Evolutionary conservation across 2,329 filamentous ascomycete genomes (phyloP).

Genomic region (Pseudocercospora vitis): DNA sequence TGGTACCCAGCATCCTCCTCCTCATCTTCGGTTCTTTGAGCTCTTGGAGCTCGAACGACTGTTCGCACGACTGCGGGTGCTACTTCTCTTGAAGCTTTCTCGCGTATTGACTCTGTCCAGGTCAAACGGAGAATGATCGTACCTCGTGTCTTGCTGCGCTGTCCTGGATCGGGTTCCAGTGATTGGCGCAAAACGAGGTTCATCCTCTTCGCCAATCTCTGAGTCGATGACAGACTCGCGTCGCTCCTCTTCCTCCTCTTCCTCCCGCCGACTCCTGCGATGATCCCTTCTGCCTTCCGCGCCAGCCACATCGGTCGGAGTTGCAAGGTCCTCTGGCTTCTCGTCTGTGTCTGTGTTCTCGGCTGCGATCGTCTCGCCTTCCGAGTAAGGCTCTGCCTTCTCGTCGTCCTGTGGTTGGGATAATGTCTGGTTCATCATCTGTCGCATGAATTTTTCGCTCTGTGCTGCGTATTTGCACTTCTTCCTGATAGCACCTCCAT

Average conservation of each 20-base stretch:
- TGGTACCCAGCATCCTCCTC: neutral
- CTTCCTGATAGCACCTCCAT: neutral
- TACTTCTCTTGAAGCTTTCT: slow-evolving; percentile 43
- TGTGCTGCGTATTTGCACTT: slow-evolving; percentile 45
- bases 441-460: slow-evolving; percentile 60
- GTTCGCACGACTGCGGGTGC: slow-evolving; percentile 1
- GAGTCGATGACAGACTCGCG: slow-evolving; percentile 16
- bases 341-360: slow-evolving; percentile 14
- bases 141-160: neutral
- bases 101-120: slow-evolving; percentile 51
- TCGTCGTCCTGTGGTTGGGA: slow-evolving; percentile 21
- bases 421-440: slow-evolving; percentile 40
- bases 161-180: slow-evolving; percentile 20
- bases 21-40: neutral
- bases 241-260: slow-evolving; percentile 20
- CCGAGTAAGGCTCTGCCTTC: slow-evolving; percentile 12
- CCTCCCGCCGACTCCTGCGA: slow-evolving; percentile 9
- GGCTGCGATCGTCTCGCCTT: slow-evolving; percentile 16
- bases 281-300: neutral
- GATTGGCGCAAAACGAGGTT: slow-evolving; percentile 28
- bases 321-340: slow-evolving; percentile 9
- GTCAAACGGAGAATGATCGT: slow-evolving; percentile 47
- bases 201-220: slow-evolving; percentile 25
- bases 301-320: neutral
- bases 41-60: slow-evolving; percentile 6